Conservation (phyloP, 192 early-diverging fungal genomes). For the Coemansia sp. region DNA sequence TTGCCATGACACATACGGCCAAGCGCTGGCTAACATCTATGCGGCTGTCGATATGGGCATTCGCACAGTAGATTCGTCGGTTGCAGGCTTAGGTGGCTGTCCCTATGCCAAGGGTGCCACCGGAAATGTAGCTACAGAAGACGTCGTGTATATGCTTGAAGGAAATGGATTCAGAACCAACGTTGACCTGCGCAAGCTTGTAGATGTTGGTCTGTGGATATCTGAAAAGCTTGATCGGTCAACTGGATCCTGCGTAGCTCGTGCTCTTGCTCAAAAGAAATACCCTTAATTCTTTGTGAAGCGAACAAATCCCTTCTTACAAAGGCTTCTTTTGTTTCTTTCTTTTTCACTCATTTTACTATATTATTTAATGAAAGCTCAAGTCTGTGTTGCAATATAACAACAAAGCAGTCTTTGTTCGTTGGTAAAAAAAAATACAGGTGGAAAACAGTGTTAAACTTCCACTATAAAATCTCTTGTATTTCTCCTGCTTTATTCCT, state of each 20-base stretch:
- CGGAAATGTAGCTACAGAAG: slow-evolving; percentile 96
- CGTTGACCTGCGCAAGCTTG: slow-evolving; percentile 70
- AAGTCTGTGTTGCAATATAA: no score
- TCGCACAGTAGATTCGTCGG: slow-evolving; percentile 89
- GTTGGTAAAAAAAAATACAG: no score
- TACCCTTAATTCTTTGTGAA: neutral
- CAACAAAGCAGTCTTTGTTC: no score
- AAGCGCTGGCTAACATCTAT: slow-evolving; percentile 90
- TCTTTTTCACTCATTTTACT: no score
- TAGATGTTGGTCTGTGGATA: slow-evolving; percentile 84
- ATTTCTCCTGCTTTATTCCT: no score
- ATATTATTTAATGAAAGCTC: no score
- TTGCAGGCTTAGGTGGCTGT: slow-evolving; percentile 93
- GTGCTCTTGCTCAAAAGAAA: slow-evolving; percentile 10
- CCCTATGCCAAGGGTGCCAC: slow-evolving; percentile 95
- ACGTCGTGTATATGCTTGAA: slow-evolving; percentile 90
- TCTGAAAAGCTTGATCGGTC: slow-evolving; percentile 70
- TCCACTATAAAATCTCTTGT: no score
- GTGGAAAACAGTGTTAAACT: no score
- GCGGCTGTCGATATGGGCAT: slow-evolving; percentile 79
- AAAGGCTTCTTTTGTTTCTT: no score
- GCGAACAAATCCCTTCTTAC: no score
- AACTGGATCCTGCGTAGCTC: slow-evolving; percentile 56
- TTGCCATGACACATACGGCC: slow-evolving; percentile 97
- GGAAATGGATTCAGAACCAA: slow-evolving; percentile 82